A percentile compares a stretch with the other conserved stretches of the same genome.
These are phyloP conservation scores for Solanum piurae DNA, from an alignment of 257 asterid genomes.

Conservation along the genomic window DNA sequence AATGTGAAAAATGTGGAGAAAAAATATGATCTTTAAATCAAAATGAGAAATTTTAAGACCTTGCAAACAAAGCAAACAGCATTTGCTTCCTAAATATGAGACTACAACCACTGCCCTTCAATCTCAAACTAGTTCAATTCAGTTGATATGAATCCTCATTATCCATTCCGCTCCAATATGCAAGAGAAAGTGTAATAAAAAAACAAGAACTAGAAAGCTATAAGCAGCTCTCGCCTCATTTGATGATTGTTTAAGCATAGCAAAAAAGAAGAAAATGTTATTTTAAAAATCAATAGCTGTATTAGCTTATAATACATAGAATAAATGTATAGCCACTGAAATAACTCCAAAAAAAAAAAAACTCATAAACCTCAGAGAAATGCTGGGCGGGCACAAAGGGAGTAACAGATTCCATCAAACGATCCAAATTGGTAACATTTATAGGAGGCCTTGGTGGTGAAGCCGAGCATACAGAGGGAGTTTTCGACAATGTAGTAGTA, in stretches of 20 bases:
- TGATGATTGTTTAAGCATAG: background rate
- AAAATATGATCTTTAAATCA: background rate
- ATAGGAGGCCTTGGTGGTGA: slow-evolving; percentile 10
- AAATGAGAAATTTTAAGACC: background rate
- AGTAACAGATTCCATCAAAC: slow-evolving; percentile 55
- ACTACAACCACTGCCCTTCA: background rate
- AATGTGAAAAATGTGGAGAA: background rate
- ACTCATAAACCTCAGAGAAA: slow-evolving; percentile 41
- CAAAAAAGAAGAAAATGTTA: background rate
- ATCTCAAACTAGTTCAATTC: background rate
- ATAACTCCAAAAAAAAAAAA: background rate
- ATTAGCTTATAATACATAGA: background rate
- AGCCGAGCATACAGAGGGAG: slow-evolving; percentile 20
- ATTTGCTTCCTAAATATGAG: background rate
- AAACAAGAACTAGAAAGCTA: background rate
- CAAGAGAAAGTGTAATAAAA: background rate
- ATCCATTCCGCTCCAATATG: background rate
- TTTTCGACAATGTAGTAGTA: slow-evolving; percentile 38
- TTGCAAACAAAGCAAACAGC: background rate
- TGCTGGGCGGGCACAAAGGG: slow-evolving; percentile 35
- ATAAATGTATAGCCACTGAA: background rate
- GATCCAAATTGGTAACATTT: slow-evolving; percentile 54
- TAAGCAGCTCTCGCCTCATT: background rate
- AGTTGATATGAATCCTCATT: background rate
- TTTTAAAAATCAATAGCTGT: background rate